Evolutionary conservation across 805 yeast genomes (phyloP), one percentile per base, ranked within the genome.

Genomic region (Myxozyma geophila): DNA sequence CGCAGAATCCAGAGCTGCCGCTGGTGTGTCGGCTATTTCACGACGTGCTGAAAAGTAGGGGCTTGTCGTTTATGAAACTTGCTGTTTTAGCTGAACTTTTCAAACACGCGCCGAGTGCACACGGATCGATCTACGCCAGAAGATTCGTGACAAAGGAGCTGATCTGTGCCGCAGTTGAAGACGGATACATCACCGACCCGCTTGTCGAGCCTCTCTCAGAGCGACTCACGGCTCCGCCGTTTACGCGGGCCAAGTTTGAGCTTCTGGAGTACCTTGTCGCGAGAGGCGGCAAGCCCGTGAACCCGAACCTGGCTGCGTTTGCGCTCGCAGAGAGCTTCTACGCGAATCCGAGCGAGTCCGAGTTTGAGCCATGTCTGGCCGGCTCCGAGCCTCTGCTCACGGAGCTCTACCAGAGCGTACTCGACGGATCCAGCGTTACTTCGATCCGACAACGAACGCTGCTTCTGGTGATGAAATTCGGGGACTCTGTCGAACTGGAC

Each of bases 211-310:
- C 53, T n/a, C 37, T 39, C 7, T 40, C 47, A 3, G 49, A 21
- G 15, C 49, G 56, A 13, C 52, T 61, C 19, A 44, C 64, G 5
- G 64, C 58, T 7, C 56, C 63, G 21, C 63, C 63, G 15, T 60
- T 36, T 48, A 59, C 60, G 2, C 39, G 21, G 10, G 55, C 51
- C 33, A 59, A 59, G 48, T 39, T 59, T 21, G 52, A 19, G n/a
- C 40, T 63, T 35, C 41, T 63, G 49, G 61, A 63, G 55, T 63
- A 59, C 28, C 49, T 59, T 17, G 43, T 55, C 21, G 54, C 41
- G 9, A 52, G 63, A 8, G 58, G 58, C 17, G 60, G 51, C 7
- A 35, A 49, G 6, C 67, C 63, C 10, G 57, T 49, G 21, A 56
- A 63, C 39, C 64, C 67, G 6, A 36, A 50, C 28, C 40, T 33